Evolutionary conservation across 2,329 filamentous ascomycete genomes (phyloP).

Genomic region (Magnaporthales sp.): DNA sequence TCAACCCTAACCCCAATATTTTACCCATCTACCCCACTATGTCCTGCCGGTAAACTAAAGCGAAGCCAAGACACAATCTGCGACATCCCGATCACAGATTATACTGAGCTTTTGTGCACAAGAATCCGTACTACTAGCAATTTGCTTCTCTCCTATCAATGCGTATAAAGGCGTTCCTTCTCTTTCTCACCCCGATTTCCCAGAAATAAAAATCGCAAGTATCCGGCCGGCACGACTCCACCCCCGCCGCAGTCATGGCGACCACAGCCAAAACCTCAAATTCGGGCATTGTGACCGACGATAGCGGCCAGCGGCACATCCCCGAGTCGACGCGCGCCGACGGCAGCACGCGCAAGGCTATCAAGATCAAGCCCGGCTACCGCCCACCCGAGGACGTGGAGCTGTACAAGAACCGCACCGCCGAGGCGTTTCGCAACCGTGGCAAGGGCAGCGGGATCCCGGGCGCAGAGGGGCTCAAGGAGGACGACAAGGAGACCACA

Average conservation of each 20-base stretch:
- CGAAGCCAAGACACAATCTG: not conserved
- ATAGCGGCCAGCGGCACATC: constrained; percentile 79
- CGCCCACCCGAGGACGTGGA: constrained; percentile 92
- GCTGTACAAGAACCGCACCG: constrained; percentile 87
- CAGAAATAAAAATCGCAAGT: not conserved
- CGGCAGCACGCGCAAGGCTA: constrained; percentile 86
- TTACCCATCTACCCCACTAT: not conserved
- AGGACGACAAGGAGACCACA: constrained; percentile 25
- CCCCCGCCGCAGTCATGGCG: not conserved
- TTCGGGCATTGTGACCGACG: constrained; percentile 70
- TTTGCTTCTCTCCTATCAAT: not conserved
- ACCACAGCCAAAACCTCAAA: constrained; percentile 34
- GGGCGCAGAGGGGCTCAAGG: constrained; percentile 55
- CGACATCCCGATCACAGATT: not conserved
- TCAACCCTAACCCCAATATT: not conserved
- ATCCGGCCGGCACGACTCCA: not conserved
- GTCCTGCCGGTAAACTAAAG: not conserved
- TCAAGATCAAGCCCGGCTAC: constrained; percentile 89
- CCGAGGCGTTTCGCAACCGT: constrained; percentile 74
- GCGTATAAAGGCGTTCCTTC: not conserved
- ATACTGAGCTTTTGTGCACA: not conserved
- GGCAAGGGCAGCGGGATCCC: constrained; percentile 53
- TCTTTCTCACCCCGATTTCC: too few species aligned
- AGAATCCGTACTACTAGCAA: not conserved
- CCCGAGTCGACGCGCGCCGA: constrained; percentile 81